Percentiles rank a stretch among this genome's conserved stretches.
Evolutionary conservation across 768 basidiomycete genomes (phyloP).

Genomic region (Mycena maculata): DNA sequence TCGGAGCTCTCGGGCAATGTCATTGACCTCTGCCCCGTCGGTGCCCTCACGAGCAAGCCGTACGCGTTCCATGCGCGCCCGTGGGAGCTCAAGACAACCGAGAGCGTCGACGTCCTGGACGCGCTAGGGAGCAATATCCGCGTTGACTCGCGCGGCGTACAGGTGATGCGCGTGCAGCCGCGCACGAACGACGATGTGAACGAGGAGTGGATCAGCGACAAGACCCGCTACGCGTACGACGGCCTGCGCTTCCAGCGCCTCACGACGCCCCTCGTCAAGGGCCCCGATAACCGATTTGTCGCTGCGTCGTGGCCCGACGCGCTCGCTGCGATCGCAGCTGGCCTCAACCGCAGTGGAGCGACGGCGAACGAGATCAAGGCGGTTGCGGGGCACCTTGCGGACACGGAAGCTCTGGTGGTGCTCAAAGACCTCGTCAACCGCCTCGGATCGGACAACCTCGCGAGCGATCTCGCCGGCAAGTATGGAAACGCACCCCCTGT

Average conservation of each 20-base stretch:
- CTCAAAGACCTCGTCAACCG: conserved; percentile 94
- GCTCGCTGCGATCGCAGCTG: conserved; percentile 79
- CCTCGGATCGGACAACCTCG: conserved; percentile 94
- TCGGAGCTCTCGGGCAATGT: conserved; percentile 98
- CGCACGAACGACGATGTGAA: conserved; percentile 97
- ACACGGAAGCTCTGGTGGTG: conserved; percentile 93
- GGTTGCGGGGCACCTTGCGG: conserved; percentile 91
- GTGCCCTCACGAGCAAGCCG: conserved; percentile 97
- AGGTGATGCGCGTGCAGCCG: conserved; percentile 98
- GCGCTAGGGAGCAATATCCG: conserved; percentile 97
- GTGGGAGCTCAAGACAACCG: conserved; percentile 99
- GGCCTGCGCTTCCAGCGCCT: conserved; percentile 95
- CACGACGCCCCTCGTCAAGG: conserved; percentile 89
- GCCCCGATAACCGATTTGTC: conserved; percentile 90
- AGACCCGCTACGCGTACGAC: conserved; percentile 97
- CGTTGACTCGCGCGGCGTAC: conserved; percentile 92
- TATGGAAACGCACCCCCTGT: conserved; percentile 73
- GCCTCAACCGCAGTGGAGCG: conserved; percentile 83
- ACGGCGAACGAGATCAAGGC: conserved; percentile 94
- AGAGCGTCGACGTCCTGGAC: conserved; percentile 95
- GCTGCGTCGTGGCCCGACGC: conserved; percentile 93
- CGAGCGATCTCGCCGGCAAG: conserved; percentile 73
- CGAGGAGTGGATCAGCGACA: conserved; percentile 99
- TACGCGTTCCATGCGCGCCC: conserved; percentile 98
- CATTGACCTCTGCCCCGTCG: conserved; percentile 97